Conservation (phyloP, 345 rosid genomes). For the Brassica juncea region DNA sequence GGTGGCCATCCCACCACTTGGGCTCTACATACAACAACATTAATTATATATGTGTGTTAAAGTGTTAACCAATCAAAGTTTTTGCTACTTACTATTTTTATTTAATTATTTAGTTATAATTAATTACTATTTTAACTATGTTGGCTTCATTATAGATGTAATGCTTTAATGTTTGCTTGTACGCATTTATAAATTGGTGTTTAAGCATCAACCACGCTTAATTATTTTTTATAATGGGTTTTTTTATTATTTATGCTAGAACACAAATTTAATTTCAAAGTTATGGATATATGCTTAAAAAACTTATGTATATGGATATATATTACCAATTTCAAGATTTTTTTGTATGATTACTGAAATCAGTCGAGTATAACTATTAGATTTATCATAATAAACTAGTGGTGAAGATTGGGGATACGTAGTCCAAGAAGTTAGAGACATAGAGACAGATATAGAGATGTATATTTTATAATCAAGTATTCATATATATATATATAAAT, state of each 20-base stretch:
- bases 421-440: not conserved
- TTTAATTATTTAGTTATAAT: no score
- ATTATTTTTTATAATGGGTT: not conserved
- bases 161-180: slow-evolving; percentile 31
- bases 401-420: not conserved
- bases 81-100: slow-evolving; percentile 2
- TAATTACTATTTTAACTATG: not conserved
- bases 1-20: slow-evolving; percentile 62
- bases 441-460: not conserved
- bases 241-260: not conserved
- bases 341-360: not conserved
- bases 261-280: slow-evolving; percentile 6
- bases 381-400: not conserved
- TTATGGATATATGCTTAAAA: not conserved
- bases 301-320: not conserved
- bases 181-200: slow-evolving; percentile 28
- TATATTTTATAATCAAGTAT: not conserved
- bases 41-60: not conserved
- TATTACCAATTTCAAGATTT: not conserved
- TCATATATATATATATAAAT: not conserved
- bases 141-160: not conserved
- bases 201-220: slow-evolving; percentile 14
- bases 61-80: not conserved
- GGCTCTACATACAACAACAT: slow-evolving; percentile 42
- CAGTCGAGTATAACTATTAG: not conserved